Evolutionary conservation across 1,284 basidiomycete species (phyloP), one percentile per base, ranked within the genome.

Genomic region (Cystobasidium sp.): DNA sequence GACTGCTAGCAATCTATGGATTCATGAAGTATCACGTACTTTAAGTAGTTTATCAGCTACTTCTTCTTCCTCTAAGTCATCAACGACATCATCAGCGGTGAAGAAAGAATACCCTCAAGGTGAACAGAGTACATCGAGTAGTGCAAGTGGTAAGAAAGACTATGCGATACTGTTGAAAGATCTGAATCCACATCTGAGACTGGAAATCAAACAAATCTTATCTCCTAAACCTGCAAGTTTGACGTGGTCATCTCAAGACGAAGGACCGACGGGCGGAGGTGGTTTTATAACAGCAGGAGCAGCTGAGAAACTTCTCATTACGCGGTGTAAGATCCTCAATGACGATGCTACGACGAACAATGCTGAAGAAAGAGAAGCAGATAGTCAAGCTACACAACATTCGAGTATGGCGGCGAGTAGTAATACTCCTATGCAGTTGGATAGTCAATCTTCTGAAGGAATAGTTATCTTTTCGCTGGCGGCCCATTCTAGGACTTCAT

Each of bases 251-350:
- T 24, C 20, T 37, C 52, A 41, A 24, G 70, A 62, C 5, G 31
- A 31, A 31, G 31, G 31, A 31, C 31, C 31, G 5, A 5, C 31
- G 5, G 31, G 31, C 31, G 31, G 31, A 47, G 63, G 62, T n/a
- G 70, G 70, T 6, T 73, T 65, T 52, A 66, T 73, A 52, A 73
- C 62, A 31, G 70, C 52, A 7, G 70, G 70, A 58, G 70, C 63
- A 49, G 70, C 52, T 24, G 70, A 73, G 63, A 73, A 73, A 53
- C 24, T 73, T 5, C 63, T 73, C 14, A 59, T 66, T n/a, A 58
- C 62, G 10, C 53, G 53, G 6, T 73, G 70, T 39, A 31, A 43
- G 10, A 65, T 73, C 43, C 31, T 73, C 39, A 52, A 47, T 14
- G 70, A 73, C 3, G 43, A 55, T 8, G 70, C 31, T 31, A 31